phyloP scores from a whole-genome alignment of 2,329 filamentous ascomycete genomes.

The Didymellaceae sp. region DNA sequence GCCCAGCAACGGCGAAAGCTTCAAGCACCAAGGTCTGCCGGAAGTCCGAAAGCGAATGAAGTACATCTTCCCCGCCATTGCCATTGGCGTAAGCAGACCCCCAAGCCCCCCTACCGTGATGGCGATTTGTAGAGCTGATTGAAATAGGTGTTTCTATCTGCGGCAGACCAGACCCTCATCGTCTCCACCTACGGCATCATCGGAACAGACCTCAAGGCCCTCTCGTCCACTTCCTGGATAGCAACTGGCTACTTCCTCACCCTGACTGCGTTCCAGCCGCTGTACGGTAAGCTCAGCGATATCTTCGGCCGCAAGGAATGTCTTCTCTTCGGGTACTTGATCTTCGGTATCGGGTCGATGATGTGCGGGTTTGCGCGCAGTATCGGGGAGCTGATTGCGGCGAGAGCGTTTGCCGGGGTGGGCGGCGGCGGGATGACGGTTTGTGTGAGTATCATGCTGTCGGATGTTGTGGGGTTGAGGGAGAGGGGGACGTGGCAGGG shows the following conservation, averaged over 20 bases:
- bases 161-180: slow-evolving; percentile 77
- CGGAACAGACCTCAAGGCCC: slow-evolving; percentile 74
- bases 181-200: slow-evolving; percentile 81
- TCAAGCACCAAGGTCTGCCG: slow-evolving; percentile 54
- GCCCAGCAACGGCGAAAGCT: slow-evolving; percentile 36
- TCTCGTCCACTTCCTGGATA: slow-evolving; percentile 79
- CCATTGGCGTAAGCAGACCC: slow-evolving; percentile 62
- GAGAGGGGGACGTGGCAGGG: slow-evolving; percentile 78
- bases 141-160: slow-evolving; percentile 70
- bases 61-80: slow-evolving; percentile 67
- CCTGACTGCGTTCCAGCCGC: slow-evolving; percentile 74
- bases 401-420: slow-evolving; percentile 67
- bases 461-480: slow-evolving; percentile 72
- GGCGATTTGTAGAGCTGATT: background rate
- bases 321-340: slow-evolving; percentile 67
- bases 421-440: slow-evolving; percentile 76
- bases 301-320: slow-evolving; percentile 73
- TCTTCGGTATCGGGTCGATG: slow-evolving; percentile 71
- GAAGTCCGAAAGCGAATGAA: slow-evolving; percentile 60
- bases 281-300: slow-evolving; percentile 74
- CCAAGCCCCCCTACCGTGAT: background rate
- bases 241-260: slow-evolving; percentile 74
- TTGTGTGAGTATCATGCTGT: slow-evolving; percentile 72
- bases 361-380: slow-evolving; percentile 68
- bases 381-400: slow-evolving; percentile 70